phyloP scores from a whole-genome alignment of 768 basidiomycete genomes.

The Phallus indusiatus region DNA sequence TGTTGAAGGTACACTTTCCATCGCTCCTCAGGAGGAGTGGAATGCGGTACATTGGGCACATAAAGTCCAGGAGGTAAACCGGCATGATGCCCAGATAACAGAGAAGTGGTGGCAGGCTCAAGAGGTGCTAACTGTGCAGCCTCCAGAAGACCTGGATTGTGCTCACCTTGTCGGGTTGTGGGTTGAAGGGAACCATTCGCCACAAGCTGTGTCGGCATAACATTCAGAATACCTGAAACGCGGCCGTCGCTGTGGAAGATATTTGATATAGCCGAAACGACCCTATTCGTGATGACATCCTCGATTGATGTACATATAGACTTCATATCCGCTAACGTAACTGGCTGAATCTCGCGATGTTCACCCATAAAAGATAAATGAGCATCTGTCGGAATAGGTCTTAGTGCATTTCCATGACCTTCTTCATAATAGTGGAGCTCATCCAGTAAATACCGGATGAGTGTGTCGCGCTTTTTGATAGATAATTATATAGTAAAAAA shows the following conservation, averaged over 20 bases:
- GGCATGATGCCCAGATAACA: not conserved
- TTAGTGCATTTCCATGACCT: slow-evolving; percentile 16
- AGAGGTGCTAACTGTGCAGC: not conserved
- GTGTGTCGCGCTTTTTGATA: slow-evolving; percentile 14
- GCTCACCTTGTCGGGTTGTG: not conserved
- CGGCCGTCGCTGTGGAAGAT: not conserved
- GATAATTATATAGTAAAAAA: not conserved
- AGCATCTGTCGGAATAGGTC: not conserved
- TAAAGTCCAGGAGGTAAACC: not conserved
- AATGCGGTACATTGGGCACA: not conserved
- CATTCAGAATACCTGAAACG: not conserved
- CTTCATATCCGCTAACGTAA: not conserved
- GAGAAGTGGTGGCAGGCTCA: not conserved
- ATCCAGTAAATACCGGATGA: slow-evolving; percentile 24
- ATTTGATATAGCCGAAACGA: not conserved
- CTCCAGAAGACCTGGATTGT: not conserved
- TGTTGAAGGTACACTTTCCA: not conserved
- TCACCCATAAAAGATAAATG: slow-evolving; percentile 2
- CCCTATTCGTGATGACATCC: not conserved
- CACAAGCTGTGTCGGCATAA: not conserved
- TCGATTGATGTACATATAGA: not conserved
- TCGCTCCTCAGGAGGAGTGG: not conserved
- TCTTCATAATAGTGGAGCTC: slow-evolving; percentile 19
- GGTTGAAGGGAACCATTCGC: too few relatives aligned
- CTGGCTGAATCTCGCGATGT: not conserved